These are phyloP conservation scores for Skeletonema costatum DNA, from an alignment of 108 stramenopile species.

Conservation along the genomic window DNA sequence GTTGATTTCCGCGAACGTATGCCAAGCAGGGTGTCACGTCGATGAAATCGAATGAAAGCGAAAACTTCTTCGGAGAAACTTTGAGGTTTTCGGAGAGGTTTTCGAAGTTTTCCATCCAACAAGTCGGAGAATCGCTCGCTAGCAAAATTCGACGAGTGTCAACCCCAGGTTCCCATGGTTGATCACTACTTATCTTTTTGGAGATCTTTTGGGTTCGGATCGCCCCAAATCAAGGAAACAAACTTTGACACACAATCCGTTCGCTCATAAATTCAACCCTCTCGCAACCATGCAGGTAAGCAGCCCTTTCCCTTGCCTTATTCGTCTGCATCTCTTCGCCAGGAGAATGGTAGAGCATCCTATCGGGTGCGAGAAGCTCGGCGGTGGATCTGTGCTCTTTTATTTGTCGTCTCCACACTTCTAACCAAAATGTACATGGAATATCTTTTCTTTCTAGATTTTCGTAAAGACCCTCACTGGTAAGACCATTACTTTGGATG, in stretches of 20 bases:
- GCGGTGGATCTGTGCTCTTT: background rate
- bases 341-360: background rate
- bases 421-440: background rate
- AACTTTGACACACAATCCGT: background rate
- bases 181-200: too few species aligned
- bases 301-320: background rate
- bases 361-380: background rate
- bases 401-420: background rate
- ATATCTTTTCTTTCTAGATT: slow-evolving; percentile 23
- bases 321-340: background rate
- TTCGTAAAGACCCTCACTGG: slow-evolving; percentile 67
- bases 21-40: too few species aligned
- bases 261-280: background rate
- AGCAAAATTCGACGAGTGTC: too few species aligned
- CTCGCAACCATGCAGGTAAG: slow-evolving; percentile 19
- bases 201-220: background rate
- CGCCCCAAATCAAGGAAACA: too few species aligned
- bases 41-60: too few species aligned
- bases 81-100: too few species aligned
- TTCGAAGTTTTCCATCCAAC: too few species aligned
- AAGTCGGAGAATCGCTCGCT: too few species aligned
- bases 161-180: too few species aligned
- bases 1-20: too few species aligned
- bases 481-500: slow-evolving; percentile 88
- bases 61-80: too few species aligned